Evolutionary conservation across 129 eudicot genomes (phyloP).

Genomic region (Pittosporum tobira): DNA sequence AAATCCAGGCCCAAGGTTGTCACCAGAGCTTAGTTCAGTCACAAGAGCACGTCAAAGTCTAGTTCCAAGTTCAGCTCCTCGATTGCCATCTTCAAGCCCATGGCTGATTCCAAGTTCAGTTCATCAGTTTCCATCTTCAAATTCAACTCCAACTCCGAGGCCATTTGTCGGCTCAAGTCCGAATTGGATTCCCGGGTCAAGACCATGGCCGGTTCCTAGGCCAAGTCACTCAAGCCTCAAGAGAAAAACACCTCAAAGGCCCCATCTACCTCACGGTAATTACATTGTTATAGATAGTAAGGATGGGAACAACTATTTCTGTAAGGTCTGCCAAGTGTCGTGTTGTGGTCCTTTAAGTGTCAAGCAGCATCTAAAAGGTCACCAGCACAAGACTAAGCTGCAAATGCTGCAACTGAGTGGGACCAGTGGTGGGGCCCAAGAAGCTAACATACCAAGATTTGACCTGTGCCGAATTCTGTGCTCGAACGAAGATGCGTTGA

Average conservation of each 20-base stretch:
- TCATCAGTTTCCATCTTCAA: neutral
- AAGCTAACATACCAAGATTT: conserved; percentile 6
- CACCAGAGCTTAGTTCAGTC: neutral
- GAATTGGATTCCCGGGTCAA: conserved; percentile 4
- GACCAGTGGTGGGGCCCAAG: conserved; percentile 2
- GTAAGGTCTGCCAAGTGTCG: conserved; percentile 17
- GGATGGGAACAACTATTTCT: conserved; percentile 11
- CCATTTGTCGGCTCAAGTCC: neutral
- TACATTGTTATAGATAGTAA: conserved; percentile 7
- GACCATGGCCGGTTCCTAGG: conserved; percentile 6
- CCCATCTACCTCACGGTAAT: neutral
- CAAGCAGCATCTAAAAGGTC: conserved; percentile 13
- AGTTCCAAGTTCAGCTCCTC: neutral
- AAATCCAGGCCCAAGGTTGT: conserved; percentile 2
- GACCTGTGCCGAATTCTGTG: conserved; percentile 32
- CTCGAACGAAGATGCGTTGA: conserved; percentile 12
- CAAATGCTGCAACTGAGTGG: conserved; percentile 1
- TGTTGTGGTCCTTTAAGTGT: conserved; percentile 3
- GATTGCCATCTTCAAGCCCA: neutral
- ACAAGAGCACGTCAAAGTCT: neutral
- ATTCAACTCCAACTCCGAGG: neutral
- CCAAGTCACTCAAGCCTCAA: conserved; percentile 10
- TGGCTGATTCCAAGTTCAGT: conserved; percentile 1
- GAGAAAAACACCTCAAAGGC: conserved; percentile 17
- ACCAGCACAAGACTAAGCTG: conserved; percentile 25